Percentiles rank a stretch among this genome's conserved stretches.
Conservation (phyloP, 768 basidiomycete genomes). For the Amanita rubescens region DNA sequence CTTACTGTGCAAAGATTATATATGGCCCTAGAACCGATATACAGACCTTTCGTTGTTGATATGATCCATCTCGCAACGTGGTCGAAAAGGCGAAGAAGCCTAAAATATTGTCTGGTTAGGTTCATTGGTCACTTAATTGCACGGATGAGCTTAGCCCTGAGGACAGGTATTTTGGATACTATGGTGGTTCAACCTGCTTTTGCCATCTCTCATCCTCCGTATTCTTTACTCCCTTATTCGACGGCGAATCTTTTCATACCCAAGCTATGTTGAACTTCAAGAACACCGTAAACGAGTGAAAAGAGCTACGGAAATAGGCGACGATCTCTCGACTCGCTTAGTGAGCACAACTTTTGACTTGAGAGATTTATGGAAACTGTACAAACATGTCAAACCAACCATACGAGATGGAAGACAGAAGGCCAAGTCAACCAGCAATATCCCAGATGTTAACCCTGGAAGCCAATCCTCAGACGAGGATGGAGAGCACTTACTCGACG, state of each 20-base stretch:
- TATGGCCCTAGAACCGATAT: slow-evolving; percentile 42
- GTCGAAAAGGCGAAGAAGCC: slow-evolving; percentile 41
- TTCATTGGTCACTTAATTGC: not conserved
- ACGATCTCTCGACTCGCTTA: slow-evolving; percentile 39
- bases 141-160: not conserved
- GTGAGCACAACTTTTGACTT: slow-evolving; percentile 39
- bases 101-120: slow-evolving; percentile 45
- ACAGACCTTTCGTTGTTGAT: slow-evolving; percentile 34
- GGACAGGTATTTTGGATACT: slow-evolving; percentile 53
- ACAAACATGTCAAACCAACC: slow-evolving; percentile 27
- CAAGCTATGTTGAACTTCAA: slow-evolving; percentile 45
- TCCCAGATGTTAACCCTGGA: not conserved
- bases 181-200: slow-evolving; percentile 53
- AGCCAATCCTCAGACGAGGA: slow-evolving; percentile 14
- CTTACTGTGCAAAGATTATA: slow-evolving; percentile 49
- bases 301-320: slow-evolving; percentile 45
- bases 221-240: slow-evolving; percentile 42
- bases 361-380: slow-evolving; percentile 47
- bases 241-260: slow-evolving; percentile 45
- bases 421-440: slow-evolving; percentile 4
- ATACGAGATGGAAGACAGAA: slow-evolving; percentile 22
- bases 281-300: slow-evolving; percentile 41
- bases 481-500: slow-evolving; percentile 28
- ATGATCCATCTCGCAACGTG: slow-evolving; percentile 45
- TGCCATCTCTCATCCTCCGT: slow-evolving; percentile 42